phyloP scores from a whole-genome alignment of 2,329 filamentous ascomycete genomes.

The Fusarium torreyae region DNA sequence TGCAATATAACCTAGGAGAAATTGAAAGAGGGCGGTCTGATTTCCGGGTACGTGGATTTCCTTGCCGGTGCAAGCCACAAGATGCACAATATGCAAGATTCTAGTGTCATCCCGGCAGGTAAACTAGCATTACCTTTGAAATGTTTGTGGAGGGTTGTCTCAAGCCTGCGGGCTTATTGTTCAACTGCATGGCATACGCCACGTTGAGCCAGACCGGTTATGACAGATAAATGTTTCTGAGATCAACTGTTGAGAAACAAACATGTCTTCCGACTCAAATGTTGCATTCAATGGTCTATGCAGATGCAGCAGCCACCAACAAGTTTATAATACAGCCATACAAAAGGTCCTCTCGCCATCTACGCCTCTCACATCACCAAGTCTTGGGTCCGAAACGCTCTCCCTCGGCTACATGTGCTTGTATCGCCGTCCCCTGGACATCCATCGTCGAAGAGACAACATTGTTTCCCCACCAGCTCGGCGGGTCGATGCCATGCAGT shows the following conservation, averaged over 20 bases:
- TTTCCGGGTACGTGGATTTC: slow-evolving; percentile 27
- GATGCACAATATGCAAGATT: slow-evolving; percentile 5
- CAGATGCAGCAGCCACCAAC: slow-evolving; percentile 26
- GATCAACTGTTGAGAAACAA: slow-evolving; percentile 3
- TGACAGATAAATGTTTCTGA: background rate
- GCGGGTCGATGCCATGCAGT: slow-evolving; percentile 72
- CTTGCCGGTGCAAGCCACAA: slow-evolving; percentile 16
- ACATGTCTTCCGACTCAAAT: slow-evolving; percentile 12
- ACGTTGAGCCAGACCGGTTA: slow-evolving; percentile 7
- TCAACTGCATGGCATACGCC: slow-evolving; percentile 14
- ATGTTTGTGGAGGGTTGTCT: slow-evolving; percentile 1
- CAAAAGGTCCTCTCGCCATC: slow-evolving; percentile 2
- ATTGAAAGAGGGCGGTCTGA: background rate
- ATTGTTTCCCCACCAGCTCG: slow-evolving; percentile 79
- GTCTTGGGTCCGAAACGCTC: slow-evolving; percentile 72
- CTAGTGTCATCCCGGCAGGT: background rate
- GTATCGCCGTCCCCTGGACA: slow-evolving; percentile 70
- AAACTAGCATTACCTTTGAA: slow-evolving; percentile 1
- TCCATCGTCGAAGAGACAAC: slow-evolving; percentile 75
- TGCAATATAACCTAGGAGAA: background rate
- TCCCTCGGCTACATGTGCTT: slow-evolving; percentile 66
- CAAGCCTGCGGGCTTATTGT: slow-evolving; percentile 26
- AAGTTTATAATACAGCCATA: slow-evolving; percentile 2
- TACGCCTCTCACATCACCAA: slow-evolving; percentile 59
- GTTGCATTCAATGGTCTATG: background rate